Evolutionary conservation across 805 yeast species (phyloP), one percentile per base, ranked within the genome.

Genomic region (Komagataella mondaviorum): DNA sequence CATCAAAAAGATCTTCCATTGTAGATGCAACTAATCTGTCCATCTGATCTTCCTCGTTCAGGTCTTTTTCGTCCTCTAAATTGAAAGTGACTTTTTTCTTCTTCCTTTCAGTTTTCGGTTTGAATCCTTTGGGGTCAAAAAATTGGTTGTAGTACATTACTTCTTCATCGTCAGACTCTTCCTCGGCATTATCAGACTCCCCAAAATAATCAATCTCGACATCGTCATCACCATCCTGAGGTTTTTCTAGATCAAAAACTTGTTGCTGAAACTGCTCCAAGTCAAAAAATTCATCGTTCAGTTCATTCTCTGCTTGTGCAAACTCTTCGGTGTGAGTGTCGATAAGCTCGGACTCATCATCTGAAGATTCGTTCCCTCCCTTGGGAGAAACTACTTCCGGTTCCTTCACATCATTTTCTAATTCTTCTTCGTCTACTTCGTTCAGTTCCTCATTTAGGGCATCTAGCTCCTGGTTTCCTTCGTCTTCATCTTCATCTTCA

Each of bases 241-340:
- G 68, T 12, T 71, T 63, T 55, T 85, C 91, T 58, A 80, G 73
- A 3, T 77, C 85, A 46, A 85, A 60, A n/a, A 81, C 79, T 62
- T 82, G 88, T 60, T 75, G 78, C 66, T 85, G 87, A 70, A 86
- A 91, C 51, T 85, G 86, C 56, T 88, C 95, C 46, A 91, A 78
- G 54, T 87, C 81, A 62, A 91, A 91, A 57, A 89, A 83, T 6
- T 81, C 87, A 59, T 88, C 95, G 61, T 90, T 86, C 30, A 90
- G 71, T 1, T 89, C 91, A 59, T 74, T 77, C 2, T 68, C 73
- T 59, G 81, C 87, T 45, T 72, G 71, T 18, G 59, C 59, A 53
- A 64, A 65, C 57, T 45, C 48, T 53, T 51, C 14, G 51, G 39
- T 30, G 39, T 8, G 39, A 6, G 39, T 30, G 14, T 30, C 39